These are phyloP conservation scores for Candida ovalis DNA, from an alignment of 805 yeast species.

Conservation along the genomic window DNA sequence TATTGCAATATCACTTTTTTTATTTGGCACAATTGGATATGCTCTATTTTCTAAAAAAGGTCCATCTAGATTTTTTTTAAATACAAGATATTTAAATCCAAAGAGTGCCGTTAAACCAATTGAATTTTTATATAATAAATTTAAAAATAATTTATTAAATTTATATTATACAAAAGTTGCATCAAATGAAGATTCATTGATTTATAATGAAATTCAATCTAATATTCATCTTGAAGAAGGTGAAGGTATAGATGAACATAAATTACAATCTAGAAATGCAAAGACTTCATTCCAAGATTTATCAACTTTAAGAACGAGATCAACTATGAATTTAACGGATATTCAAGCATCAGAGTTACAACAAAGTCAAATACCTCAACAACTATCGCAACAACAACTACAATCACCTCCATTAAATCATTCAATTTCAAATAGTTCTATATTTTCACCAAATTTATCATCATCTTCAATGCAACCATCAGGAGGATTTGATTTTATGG, in stretches of 20 bases:
- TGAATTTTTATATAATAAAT: conserved; percentile 3
- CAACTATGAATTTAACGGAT: conserved; percentile 27
- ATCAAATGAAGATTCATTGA: conserved; percentile 11
- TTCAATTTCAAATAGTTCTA: neutral
- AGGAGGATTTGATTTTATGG: conserved; percentile 17
- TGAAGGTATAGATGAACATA: conserved; percentile 1
- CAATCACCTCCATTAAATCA: neutral
- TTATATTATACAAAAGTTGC: conserved; percentile 14
- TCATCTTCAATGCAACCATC: neutral
- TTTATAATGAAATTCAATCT: conserved; percentile 10
- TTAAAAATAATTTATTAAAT: conserved; percentile 6
- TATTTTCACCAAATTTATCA: neutral
- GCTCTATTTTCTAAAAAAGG: conserved; percentile 9
- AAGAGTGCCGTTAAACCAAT: neutral
- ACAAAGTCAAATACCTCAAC: too few relatives aligned
- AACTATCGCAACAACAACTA: neutral
- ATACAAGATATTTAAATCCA: neutral
- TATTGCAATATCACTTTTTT: conserved; percentile 12
- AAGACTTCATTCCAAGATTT: neutral
- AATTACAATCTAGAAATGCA: conserved; percentile 4
- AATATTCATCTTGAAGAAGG: conserved; percentile 19
- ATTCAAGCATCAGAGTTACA: too few relatives aligned
- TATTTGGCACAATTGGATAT: conserved; percentile 11
- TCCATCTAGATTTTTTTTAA: neutral
- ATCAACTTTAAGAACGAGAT: conserved; percentile 27